Evolutionary conservation across 1,139 yeast species (phyloP), one percentile per base, ranked within the genome.

Genomic region (Suhomyces wounanorum): DNA sequence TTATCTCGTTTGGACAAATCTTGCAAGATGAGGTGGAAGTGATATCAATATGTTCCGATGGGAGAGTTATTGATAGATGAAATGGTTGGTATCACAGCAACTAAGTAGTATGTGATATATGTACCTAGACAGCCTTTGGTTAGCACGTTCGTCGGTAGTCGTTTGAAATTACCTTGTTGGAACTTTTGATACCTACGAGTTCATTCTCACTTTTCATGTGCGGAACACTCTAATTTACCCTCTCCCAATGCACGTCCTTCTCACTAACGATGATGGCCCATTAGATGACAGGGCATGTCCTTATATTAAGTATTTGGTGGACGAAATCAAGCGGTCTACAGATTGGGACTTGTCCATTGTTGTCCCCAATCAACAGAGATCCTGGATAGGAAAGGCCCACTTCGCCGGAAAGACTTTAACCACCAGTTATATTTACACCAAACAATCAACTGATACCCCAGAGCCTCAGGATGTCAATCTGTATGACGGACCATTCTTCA

Each of bases 311-410:
- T 87, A 83, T 59, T 78, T 94, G 47, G 92, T 89, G 11, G 87
- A 87, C 56, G 89, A 89, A 49, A 78, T 94, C 50, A 66, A 66
- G 42, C 65, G 75, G 41, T 63, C 75, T 50, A 88, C 96, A 13
- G 84, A 88, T 62, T 94, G 98, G 98, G 82, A 87, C 39, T 69
- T 94, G 30, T 86, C 94, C 14, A 84, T 94, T 26, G 92, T 87
- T 30, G 86, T 94, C 5, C 98, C 98, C 13, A 78, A 84, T 57
- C 83, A 82, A 50, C 70, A 67, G 52, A 62, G 96, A 59, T 91
- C 97, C 10, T 94, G 99, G 99, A 92, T 91, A 52, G 97, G 97
- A 38, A 94, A 94, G 67, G 98, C 99, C 11, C 97, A 92, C 70
- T 84, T 92, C 65, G 96, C 97, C 3, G 97, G 96, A 18, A 81